These are phyloP conservation scores for Filobasidium floriforme DNA, from an alignment of 768 basidiomycete genomes.

Conservation along the genomic window DNA sequence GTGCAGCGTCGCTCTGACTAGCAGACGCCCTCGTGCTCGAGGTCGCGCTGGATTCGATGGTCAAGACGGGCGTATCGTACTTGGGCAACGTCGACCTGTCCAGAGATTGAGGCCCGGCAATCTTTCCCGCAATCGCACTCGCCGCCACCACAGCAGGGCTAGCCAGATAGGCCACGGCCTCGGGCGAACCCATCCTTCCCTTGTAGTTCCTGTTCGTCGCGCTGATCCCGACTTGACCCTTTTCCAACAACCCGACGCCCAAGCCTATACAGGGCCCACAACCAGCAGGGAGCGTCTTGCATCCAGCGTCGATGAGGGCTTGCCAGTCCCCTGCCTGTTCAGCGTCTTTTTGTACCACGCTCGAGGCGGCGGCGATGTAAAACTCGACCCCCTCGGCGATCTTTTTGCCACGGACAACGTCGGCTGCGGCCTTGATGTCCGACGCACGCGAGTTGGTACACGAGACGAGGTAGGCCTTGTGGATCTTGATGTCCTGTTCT, in stretches of 20 bases:
- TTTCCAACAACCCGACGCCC: constrained; percentile 82
- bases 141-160: constrained; percentile 96
- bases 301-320: constrained; percentile 73
- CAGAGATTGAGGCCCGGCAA: constrained; percentile 69
- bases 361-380: constrained; percentile 93
- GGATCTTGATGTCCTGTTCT: constrained; percentile 64
- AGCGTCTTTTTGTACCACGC: constrained; percentile 80
- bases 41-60: constrained; percentile 28
- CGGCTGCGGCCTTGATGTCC: constrained; percentile 84
- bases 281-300: constrained; percentile 84
- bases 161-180: constrained; percentile 88
- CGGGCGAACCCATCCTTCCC: constrained; percentile 94
- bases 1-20: constrained; percentile 31
- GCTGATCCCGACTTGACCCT: constrained; percentile 91
- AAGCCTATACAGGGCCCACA: constrained; percentile 98
- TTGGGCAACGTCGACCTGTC: constrained; percentile 53
- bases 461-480: constrained; percentile 96
- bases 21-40: constrained; percentile 23
- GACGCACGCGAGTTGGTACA: constrained; percentile 97
- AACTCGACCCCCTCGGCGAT: constrained; percentile 88
- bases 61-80: constrained; percentile 36
- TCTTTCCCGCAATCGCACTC: constrained; percentile 84
- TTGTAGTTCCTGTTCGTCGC: constrained; percentile 99
- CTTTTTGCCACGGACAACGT: constrained; percentile 68
- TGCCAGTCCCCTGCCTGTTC: constrained; percentile 84